Base-by-base conservation (phyloP, 1,284 basidiomycete genomes). In the Austropuccinia psidii region DNA sequence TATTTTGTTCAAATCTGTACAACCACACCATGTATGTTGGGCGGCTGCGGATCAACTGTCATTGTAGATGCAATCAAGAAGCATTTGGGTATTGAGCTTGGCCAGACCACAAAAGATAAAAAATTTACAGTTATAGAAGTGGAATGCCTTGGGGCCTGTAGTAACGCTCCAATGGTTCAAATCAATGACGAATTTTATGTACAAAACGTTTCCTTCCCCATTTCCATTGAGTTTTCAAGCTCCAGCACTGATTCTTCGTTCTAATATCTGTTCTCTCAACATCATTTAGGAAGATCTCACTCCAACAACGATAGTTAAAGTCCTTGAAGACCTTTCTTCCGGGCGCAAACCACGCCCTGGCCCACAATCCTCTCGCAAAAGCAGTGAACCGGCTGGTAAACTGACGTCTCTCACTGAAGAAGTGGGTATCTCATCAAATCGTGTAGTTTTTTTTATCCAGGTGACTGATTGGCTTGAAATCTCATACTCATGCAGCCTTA, bases 151-250 rank as follows among this genome's bases (percentile, higher is more conserved):
- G 95, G 94, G 75, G 96, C 95, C 62, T 99, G 95, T 83, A 90
- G 90, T 78, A 99, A 98, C 82, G 96, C 96, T n/a, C 95, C 95
- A 13, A 99, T 98, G 95, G 85, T 98, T 82, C 93, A 90, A 77
- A 86, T 98, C 80, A 90, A 90, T 66, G 96, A 98, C 80, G 93
- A 97, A 81, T 99, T 91, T 84, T 98, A 94, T 82, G 91, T 91
- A 79, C 47, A 11, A 62, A 47, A 52, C 49, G 62, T 77, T 57
- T 75, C 41, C 31, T 17, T 24, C 57, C 41, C 41, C 41, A 11
- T 45, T 45, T n/a, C 41, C 41, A 11, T 65, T 29, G 19, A 31
- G 9, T 8, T 4, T 3, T 21, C 50, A 58, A 31, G 2, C 4
- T 13, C 66, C 54, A 35, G 54, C 50, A 13, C 19, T 54, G 1